Base-by-base conservation (phyloP, 2,329 filamentous ascomycete species). In the Nannizziopsis arthrosporioides region DNA sequence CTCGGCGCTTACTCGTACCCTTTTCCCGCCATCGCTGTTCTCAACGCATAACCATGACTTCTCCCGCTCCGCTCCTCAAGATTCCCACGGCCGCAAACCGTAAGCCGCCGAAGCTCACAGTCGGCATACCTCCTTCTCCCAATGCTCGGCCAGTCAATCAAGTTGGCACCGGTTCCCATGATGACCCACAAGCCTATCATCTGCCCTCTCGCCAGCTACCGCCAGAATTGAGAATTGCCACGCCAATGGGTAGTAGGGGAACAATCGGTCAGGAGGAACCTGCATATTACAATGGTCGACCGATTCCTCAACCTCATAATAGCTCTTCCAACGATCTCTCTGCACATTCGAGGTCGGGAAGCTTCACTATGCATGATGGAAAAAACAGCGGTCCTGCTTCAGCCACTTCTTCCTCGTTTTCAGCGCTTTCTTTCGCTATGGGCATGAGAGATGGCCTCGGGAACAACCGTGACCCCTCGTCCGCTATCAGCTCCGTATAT, bases 91-190 rank as follows among this genome's bases (percentile, higher is more conserved):
- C 84, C 35, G 85, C 85, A 54, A 73, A 72, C 55, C 76, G 80
- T 57, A 71, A 74, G 55, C 74, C 83, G 46, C 87, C 87, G 22
- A 81, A 84, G 58, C 76, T 96, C 50, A 90, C 88, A 39, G 78
- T 96, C 49, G 85, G 89, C 40, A 96, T 96, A 50, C 90, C 90
- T 34, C 81, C 85, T 0, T 94, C 87, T 32, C 85, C 87, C 42
- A 90, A 80, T 68, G 82, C 75, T 53, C 86, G 89, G 65, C 81
- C 89, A 1, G 79, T 92, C 44, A 56, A 54, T 27, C 43, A 51
- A 34, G 42, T 36, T 48, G 63, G 38, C 60, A 58, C 37, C 56
- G 64, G 52, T 54, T 60, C 61, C 57, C 61, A 58, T 51, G 59
- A 61, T 56, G 60, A 63, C 55, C 63, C 65, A 54, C 64, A 64